These are phyloP conservation scores for Acanthamoeba royreba DNA, from an alignment of 208 protist genomes.

Conservation along the genomic window DNA sequence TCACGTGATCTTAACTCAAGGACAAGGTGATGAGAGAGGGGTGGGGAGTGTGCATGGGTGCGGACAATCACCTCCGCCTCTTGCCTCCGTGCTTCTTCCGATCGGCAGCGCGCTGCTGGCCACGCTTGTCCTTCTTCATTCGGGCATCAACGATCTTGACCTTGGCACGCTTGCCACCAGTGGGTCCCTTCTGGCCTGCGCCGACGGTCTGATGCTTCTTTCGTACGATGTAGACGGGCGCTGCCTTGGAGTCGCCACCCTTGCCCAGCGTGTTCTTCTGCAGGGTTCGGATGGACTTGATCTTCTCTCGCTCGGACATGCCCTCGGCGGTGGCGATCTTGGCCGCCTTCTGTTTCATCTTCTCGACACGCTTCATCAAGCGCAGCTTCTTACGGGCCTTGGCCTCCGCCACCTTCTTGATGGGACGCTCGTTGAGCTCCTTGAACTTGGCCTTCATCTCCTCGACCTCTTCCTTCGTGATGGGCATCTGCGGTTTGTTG, in stretches of 20 bases:
- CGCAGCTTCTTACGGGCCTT: conserved; percentile 92
- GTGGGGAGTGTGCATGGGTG: too few relatives aligned
- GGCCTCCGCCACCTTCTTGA: conserved; percentile 96
- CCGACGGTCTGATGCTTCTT: not conserved
- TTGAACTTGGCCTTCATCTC: conserved; percentile 87
- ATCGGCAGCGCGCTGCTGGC: not conserved
- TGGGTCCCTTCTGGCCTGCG: not conserved
- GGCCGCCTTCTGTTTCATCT: conserved; percentile 86
- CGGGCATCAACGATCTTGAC: conserved; percentile 41
- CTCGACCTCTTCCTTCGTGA: conserved; percentile 88
- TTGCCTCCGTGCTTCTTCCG: conserved; percentile 14
- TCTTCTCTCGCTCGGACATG: conserved; percentile 64
- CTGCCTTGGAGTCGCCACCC: not conserved
- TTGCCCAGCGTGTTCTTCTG: conserved; percentile 46
- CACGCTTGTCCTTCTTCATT: conserved; percentile 20
- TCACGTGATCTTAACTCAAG: too few relatives aligned
- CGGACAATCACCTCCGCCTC: not conserved
- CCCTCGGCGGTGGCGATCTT: conserved; percentile 54
- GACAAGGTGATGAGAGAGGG: too few relatives aligned
- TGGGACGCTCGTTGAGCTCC: conserved; percentile 92
- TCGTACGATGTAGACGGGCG: conserved; percentile 31
- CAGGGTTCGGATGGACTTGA: conserved; percentile 45
- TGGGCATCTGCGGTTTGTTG: conserved; percentile 62
- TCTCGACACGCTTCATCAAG: conserved; percentile 83
- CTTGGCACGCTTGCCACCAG: conserved; percentile 3